Percentiles rank a stretch among this genome's conserved stretches.
phyloP scores from a whole-genome alignment of 2,329 filamentous ascomycete genomes.

The Penicillium olsonii region DNA sequence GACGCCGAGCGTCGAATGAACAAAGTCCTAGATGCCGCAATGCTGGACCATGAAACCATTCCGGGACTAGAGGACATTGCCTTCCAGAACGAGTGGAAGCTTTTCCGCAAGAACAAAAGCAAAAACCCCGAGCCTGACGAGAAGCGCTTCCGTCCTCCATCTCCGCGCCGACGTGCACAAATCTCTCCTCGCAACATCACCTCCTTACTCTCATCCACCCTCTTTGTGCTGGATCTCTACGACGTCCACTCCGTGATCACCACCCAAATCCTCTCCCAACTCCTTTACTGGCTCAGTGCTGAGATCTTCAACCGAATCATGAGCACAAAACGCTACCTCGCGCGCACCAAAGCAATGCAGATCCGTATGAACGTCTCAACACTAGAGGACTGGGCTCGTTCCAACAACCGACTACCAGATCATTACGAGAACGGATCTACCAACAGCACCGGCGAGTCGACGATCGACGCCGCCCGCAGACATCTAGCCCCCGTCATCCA shows the following conservation, averaged over 20 bases:
- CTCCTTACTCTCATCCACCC: conserved; percentile 87
- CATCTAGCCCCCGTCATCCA: conserved; percentile 92
- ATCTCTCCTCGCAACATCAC: conserved; percentile 93
- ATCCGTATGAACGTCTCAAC: conserved; percentile 98
- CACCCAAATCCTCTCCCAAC: conserved; percentile 84
- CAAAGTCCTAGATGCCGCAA: conserved; percentile 87
- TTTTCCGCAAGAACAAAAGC: conserved; percentile 89
- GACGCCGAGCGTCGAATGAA: conserved; percentile 95
- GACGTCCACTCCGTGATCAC: conserved; percentile 97
- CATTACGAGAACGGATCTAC: conserved; percentile 94
- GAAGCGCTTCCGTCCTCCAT: conserved; percentile 88
- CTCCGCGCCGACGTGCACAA: conserved; percentile 88
- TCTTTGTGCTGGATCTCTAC: conserved; percentile 98
- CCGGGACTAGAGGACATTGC: conserved; percentile 95
- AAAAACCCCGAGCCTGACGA: conserved; percentile 83
- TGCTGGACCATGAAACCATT: conserved; percentile 97
- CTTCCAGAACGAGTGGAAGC: conserved; percentile 98
- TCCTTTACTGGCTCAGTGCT: conserved; percentile 93
- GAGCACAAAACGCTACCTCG: conserved; percentile 91
- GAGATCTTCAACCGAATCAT: conserved; percentile 98
- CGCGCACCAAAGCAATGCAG: conserved; percentile 97
- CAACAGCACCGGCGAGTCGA: conserved; percentile 80
- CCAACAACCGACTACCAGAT: conserved; percentile 90
- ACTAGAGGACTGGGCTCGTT: conserved; percentile 91
- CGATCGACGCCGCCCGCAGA: conserved; percentile 76